Conservation (phyloP, 345 rosid genomes). For the Arabidopsis arenosa region DNA sequence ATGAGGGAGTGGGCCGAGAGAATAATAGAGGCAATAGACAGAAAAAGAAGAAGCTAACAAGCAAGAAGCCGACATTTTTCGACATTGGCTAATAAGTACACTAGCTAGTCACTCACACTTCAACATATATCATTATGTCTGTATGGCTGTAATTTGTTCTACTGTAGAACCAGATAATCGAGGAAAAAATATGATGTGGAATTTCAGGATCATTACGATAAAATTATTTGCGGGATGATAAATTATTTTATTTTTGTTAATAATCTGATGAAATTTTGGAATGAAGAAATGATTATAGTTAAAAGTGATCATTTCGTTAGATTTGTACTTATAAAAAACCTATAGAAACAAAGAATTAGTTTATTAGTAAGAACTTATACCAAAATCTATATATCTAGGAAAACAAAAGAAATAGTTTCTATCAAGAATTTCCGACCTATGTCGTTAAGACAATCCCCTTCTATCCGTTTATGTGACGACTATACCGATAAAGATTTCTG, state of each 20-base stretch:
- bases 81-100: conserved; percentile 7
- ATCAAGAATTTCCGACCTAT: no score
- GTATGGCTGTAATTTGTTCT: conserved; percentile 6
- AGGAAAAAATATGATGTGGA: background rate
- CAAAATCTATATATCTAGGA: background rate
- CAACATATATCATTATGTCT: background rate
- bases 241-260: no score
- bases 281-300: background rate
- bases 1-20: conserved; percentile 29
- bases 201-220: background rate
- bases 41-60: conserved; percentile 11
- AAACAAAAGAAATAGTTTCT: background rate
- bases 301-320: background rate
- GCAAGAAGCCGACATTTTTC: conserved; percentile 21
- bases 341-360: background rate
- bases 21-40: conserved; percentile 29
- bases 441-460: background rate
- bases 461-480: background rate
- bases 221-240: background rate
- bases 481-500: background rate
- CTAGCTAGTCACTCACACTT: conserved; percentile 23
- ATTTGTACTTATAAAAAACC: background rate
- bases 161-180: background rate
- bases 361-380: background rate
- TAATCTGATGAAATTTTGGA: background rate